phyloP scores from a whole-genome alignment of 1,139 yeast species.

The Nakaseomyces nivariensis region DNA sequence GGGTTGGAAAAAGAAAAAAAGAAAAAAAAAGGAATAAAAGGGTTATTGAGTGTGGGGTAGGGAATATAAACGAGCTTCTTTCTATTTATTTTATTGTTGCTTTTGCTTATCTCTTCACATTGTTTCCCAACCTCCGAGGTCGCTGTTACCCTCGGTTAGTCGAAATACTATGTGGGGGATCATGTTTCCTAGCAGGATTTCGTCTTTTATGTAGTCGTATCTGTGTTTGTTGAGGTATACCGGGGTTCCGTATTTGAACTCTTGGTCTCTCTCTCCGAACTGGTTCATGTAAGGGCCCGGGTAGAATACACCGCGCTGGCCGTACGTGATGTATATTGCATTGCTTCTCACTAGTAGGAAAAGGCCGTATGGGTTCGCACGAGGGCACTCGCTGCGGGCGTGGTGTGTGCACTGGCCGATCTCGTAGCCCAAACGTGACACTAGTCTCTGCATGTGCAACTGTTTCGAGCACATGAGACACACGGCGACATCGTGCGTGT shows the following conservation, averaged over 20 bases:
- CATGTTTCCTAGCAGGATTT: constrained; percentile 72
- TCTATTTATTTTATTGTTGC: background rate
- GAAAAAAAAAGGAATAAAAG: too few relatives aligned
- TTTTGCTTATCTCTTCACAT: constrained; percentile 33
- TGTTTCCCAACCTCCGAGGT: constrained; percentile 95
- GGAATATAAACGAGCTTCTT: too few relatives aligned
- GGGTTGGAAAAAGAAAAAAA: too few relatives aligned
- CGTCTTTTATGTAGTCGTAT: constrained; percentile 57
- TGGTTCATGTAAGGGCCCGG: constrained; percentile 78
- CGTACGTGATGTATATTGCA: constrained; percentile 51
- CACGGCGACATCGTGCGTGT: constrained; percentile 60
- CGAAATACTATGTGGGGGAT: constrained; percentile 70
- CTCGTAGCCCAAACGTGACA: constrained; percentile 33
- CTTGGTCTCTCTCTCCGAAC: constrained; percentile 82
- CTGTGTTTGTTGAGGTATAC: constrained; percentile 53
- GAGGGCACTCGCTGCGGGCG: constrained; percentile 46
- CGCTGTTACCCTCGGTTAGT: constrained; percentile 64
- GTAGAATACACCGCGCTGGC: constrained; percentile 63
- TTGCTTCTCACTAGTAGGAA: constrained; percentile 71
- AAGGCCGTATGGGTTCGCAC: constrained; percentile 57
- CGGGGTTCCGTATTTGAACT: constrained; percentile 62
- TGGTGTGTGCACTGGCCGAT: constrained; percentile 66
- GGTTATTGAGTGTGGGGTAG: too few relatives aligned
- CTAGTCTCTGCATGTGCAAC: constrained; percentile 50
- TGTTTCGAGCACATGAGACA: constrained; percentile 76